phyloP scores from a whole-genome alignment of 1,284 basidiomycete species.

The Rhodotorula sp. region DNA sequence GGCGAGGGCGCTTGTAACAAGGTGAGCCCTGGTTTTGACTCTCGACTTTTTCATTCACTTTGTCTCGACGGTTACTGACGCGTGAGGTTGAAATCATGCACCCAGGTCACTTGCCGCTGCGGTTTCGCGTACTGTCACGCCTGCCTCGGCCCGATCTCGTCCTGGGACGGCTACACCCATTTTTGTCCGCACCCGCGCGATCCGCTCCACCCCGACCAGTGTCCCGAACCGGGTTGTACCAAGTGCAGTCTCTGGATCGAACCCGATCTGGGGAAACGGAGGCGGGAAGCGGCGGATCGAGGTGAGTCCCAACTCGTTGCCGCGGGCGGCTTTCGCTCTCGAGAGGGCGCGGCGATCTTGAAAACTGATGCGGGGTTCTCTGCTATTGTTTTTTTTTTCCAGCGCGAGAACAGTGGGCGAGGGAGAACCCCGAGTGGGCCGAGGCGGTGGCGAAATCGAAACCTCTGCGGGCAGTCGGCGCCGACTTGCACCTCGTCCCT shows the following conservation, averaged over 20 bases:
- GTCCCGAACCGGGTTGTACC: neutral
- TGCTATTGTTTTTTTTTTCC: neutral
- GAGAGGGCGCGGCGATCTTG: too few relatives aligned
- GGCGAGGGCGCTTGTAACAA: conserved; percentile 34
- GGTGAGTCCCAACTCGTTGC: neutral
- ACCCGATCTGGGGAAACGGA: conserved; percentile 4
- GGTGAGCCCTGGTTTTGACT: conserved; percentile 3
- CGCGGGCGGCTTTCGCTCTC: too few relatives aligned
- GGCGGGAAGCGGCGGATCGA: neutral
- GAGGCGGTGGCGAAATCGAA: conserved; percentile 7
- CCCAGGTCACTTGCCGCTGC: conserved; percentile 33
- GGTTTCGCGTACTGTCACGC: conserved; percentile 22
- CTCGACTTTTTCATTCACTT: too few relatives aligned
- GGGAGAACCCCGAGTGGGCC: conserved; percentile 8
- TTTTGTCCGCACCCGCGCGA: conserved; percentile 31
- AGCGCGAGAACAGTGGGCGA: conserved; percentile 5
- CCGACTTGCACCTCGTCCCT: neutral
- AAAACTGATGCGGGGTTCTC: too few relatives aligned
- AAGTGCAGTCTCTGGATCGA: conserved; percentile 21
- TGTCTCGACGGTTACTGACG: too few relatives aligned
- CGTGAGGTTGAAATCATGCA: too few relatives aligned
- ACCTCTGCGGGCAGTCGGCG: neutral
- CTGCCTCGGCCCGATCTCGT: conserved; percentile 19
- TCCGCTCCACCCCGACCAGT: conserved; percentile 6
- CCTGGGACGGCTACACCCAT: conserved; percentile 22